Percentiles rank a stretch among this genome's conserved stretches.
Evolutionary conservation across 306 rosid genomes (phyloP).

Genomic region (Rosa multiflora): DNA sequence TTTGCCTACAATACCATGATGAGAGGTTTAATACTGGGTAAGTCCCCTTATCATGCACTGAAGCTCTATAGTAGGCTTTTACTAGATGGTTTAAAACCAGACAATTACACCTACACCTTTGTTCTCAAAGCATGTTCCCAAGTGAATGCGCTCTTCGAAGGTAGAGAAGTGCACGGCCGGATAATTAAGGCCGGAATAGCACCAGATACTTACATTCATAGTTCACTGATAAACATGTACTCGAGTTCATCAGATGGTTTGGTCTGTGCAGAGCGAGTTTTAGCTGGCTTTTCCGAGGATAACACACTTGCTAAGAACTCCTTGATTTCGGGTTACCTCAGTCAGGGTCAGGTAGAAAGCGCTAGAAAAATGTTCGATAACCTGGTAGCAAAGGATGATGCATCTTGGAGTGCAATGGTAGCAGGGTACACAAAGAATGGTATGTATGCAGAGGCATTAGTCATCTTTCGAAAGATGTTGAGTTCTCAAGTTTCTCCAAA

Average conservation of each 20-base stretch:
- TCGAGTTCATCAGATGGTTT: constrained; percentile 22
- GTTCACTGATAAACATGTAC: constrained; percentile 49
- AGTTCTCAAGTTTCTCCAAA: constrained; percentile 29
- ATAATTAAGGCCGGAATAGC: constrained; percentile 42
- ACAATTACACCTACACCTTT: constrained; percentile 44
- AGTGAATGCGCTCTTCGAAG: constrained; percentile 39
- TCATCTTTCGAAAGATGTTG: constrained; percentile 33
- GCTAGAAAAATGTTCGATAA: constrained; percentile 40
- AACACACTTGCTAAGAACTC: constrained; percentile 38
- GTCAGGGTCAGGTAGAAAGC: constrained; percentile 31
- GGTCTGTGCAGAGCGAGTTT: constrained; percentile 40
- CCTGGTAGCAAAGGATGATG: constrained; percentile 38
- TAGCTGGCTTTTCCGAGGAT: constrained; percentile 26
- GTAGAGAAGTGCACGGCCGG: constrained; percentile 46
- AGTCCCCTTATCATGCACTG: constrained; percentile 27
- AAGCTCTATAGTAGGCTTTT: constrained; percentile 31
- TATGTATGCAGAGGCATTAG: constrained; percentile 35
- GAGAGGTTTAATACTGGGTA: constrained; percentile 33
- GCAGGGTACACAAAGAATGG: constrained; percentile 40
- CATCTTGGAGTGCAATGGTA: constrained; percentile 55
- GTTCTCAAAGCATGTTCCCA: constrained; percentile 51
- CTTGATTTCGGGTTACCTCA: constrained; percentile 46
- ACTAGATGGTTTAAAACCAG: constrained; percentile 32
- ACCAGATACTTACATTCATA: constrained; percentile 34
- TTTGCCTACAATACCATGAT: constrained; percentile 48